Evolutionary conservation across 116 monocot species (phyloP).

Genomic region (Posidonia oceanica): DNA sequence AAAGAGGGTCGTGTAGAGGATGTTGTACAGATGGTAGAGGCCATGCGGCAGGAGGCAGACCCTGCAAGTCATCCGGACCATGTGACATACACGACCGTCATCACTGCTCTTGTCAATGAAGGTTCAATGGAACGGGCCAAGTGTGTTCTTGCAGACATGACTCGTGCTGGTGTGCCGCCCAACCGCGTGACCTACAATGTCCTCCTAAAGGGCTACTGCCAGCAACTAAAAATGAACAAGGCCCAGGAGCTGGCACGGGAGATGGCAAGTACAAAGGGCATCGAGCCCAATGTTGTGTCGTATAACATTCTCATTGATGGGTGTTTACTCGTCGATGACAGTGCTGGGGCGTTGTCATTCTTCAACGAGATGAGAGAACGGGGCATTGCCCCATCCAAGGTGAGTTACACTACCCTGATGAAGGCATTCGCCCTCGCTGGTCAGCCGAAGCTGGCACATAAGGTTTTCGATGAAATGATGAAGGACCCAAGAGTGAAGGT

Average conservation of each 20-base stretch:
- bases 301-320: constrained; percentile 93
- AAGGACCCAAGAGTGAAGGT: constrained; percentile 65
- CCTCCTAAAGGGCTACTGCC: constrained; percentile 86
- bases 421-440: constrained; percentile 82
- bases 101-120: constrained; percentile 46
- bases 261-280: constrained; percentile 30
- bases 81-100: constrained; percentile 86
- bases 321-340: constrained; percentile 74
- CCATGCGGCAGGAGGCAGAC: constrained; percentile 58
- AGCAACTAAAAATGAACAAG: constrained; percentile 67
- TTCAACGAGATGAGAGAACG: constrained; percentile 88
- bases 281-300: constrained; percentile 67
- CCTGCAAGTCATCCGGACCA: constrained; percentile 61
- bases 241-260: constrained; percentile 51
- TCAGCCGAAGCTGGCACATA: constrained; percentile 68
- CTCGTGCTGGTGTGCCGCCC: constrained; percentile 26
- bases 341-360: constrained; percentile 65
- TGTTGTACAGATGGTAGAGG: constrained; percentile 50
- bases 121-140: constrained; percentile 58
- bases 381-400: constrained; percentile 68
- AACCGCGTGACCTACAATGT: constrained; percentile 88
- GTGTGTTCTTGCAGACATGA: constrained; percentile 64
- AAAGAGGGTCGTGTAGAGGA: constrained; percentile 59
- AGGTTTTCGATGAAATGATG: constrained; percentile 91
- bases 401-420: constrained; percentile 97